Base-by-base conservation (phyloP, 129 eudicot genomes). In the Smallanthus sonchifolius region DNA sequence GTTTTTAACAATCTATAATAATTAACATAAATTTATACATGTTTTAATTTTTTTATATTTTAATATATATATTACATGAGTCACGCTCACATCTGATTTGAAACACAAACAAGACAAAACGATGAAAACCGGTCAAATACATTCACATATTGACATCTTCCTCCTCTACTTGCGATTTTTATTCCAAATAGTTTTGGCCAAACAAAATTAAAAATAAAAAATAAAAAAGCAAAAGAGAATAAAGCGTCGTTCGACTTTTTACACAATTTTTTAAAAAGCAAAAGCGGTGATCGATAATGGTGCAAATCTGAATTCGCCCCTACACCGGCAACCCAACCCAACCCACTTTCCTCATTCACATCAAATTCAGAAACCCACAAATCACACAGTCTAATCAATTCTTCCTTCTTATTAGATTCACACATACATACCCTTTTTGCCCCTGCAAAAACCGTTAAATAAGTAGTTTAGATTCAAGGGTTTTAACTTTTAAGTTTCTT, bases 261-360 rank as follows among this genome's bases (percentile, higher is more conserved):
- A 49, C 77, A 77, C 19, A 38, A 63, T 20, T 70, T 78, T 35
- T 13, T 69, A 61, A 48, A 77, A 71, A 76, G 82, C 82, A 71
- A 78, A 78, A 78, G 81, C 57, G 70, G 73, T 15, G 69, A 49
- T 57, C 56, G 67, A 68, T 54, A 78, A 78, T 78, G 82, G 73
- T 64, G 77, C 64, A 60, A 69, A 61, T 48, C 65, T 62, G 73
- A 78, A 70, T 49, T 71, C 77, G 17, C 72, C 38, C 17, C 81
- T 44, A 34, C 75, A 77, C 76, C 66, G 35, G 56, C 60, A 78
- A 47, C 54, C n/a, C 4, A 24, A 24, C 30, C 30, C 30, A 68
- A 45, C 20, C 70, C 64, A 70, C 73, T 72, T 78, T 78, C 82
- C 82, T 78, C 72, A 76, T 49, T 74, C 77, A 39, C 72, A 51